Evolutionary conservation across 2,329 filamentous ascomycete genomes (phyloP), one percentile per base, ranked within the genome.

Genomic region (Escovopsis weberi): DNA sequence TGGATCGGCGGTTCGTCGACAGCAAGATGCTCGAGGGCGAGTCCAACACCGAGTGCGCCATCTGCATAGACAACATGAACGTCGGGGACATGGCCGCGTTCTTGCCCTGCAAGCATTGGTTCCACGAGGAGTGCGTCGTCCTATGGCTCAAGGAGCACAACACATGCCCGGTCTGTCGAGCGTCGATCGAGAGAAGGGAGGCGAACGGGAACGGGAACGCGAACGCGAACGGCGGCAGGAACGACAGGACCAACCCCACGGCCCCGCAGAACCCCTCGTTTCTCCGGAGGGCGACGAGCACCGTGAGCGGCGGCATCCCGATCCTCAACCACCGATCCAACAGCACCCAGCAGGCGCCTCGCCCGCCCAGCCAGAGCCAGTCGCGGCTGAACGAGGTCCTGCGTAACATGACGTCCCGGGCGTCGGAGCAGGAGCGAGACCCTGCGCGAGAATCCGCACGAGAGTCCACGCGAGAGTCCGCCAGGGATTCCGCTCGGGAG

Each of bases 31-130:
- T 93, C 6, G 72, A 69, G 1, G 57, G 65, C 0, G 74, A 78
- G 42, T 74, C 72, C 6, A 84, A 82, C 45, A 81, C 78, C 36
- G 88, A 95, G 55, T 98, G 91, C 59, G 88, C 85, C 33, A 94
- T 98, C 45, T 98, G 91, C 62, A 94, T 96, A 67, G 87, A 95
- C 43, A 75, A 84, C 26, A 80, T 93, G 47, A 70, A 75, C 26
- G 56, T 83, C 33, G 82, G 78, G 10, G 78, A 84, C 28, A 78
- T 84, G 56, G 85, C 89, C 5, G 75, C 83, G 0, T 72, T 80
- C 38, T 63, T 98, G 40, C 87, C 87, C 0, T 98, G 91, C 63
- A 82, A 78, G 45, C 91, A 98, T 56, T 94, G 86, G 85, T 96
- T 94, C 59, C 89, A 95, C 55, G 80, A 80, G 45, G 68, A 75